Evolutionary conservation across 2,329 filamentous ascomycete species (phyloP).

Genomic region (Monosporascus ibericus): DNA sequence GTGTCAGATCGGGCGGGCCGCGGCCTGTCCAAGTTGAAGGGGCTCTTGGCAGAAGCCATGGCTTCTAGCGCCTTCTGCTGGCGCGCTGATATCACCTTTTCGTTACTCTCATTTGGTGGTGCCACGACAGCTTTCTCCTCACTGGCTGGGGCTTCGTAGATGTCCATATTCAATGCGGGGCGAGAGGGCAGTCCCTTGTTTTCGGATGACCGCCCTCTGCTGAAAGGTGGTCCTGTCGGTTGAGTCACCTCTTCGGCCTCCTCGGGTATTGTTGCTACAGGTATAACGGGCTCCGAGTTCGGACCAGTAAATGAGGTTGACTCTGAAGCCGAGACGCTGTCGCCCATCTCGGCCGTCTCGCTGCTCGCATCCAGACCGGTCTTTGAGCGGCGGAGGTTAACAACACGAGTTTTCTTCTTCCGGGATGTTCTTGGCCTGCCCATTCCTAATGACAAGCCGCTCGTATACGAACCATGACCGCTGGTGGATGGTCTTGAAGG

Average conservation of each 20-base stretch:
- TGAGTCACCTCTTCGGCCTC: conserved; percentile 47
- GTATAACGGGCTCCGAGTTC: conserved; percentile 54
- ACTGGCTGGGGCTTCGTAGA: conserved; percentile 22
- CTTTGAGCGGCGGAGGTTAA: conserved; percentile 67
- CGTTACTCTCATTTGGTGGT: conserved; percentile 7
- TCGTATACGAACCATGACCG: conserved; percentile 54
- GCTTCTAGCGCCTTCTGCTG: conserved; percentile 21
- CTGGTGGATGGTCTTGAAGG: conserved; percentile 64
- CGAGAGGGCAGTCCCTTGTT: conserved; percentile 25
- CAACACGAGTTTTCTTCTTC: conserved; percentile 78
- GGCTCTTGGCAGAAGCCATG: conserved; percentile 21
- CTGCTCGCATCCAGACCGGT: conserved; percentile 44
- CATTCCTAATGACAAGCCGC: conserved; percentile 58
- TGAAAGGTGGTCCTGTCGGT: conserved; percentile 19
- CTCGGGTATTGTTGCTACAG: conserved; percentile 48
- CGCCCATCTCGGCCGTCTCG: conserved; percentile 45
- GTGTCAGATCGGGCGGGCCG: conserved; percentile 39
- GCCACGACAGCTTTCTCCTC: conserved; percentile 8
- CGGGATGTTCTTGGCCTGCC: conserved; percentile 55
- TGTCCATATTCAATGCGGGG: conserved; percentile 27
- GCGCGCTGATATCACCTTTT: conserved; percentile 5
- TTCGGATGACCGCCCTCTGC: conserved; percentile 37
- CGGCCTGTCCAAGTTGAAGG: conserved; percentile 22
- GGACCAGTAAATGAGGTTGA: conserved; percentile 51
- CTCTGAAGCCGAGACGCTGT: conserved; percentile 49